phyloP scores from a whole-genome alignment of 176 grass and related monocot genomes.

The Neostapfia colusana region DNA sequence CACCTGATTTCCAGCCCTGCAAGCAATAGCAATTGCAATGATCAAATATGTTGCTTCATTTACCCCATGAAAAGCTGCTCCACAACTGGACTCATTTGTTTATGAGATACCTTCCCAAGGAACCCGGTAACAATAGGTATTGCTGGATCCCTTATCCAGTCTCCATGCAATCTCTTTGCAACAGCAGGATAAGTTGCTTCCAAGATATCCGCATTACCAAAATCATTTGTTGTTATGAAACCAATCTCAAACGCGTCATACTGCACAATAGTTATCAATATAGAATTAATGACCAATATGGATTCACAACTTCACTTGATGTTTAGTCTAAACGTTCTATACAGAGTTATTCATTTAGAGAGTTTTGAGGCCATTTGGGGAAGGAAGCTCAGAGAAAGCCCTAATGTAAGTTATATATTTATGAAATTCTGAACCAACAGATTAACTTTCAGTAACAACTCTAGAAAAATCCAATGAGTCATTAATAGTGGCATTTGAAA shows the following conservation, averaged over 20 bases:
- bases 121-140: conserved; percentile 94
- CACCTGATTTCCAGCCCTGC: conserved; percentile 90
- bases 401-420: background rate
- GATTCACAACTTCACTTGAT: background rate
- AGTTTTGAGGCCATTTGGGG: conserved; percentile 13
- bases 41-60: background rate
- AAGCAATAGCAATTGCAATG: conserved; percentile 21
- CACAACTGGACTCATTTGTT: background rate
- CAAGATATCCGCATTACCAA: conserved; percentile 86
- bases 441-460: background rate
- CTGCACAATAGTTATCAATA: conserved; percentile 48
- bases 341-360: background rate
- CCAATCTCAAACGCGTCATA: conserved; percentile 88
- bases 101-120: conserved; percentile 76
- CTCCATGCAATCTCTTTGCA: conserved; percentile 79
- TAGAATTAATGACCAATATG: conserved; percentile 15
- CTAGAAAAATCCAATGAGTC: background rate
- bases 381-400: conserved; percentile 3
- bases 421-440: background rate
- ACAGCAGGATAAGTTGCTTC: conserved; percentile 95
- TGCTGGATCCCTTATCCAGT: conserved; percentile 77
- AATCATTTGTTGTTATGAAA: conserved; percentile 94
- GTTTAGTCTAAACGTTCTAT: background rate
- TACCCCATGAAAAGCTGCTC: background rate
- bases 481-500: background rate